Conservation (phyloP, 176 grass and related monocot species). For the sorghum (Sorghum bicolor) region Sorghum_bicolor_NCBIv3 NC_012870.2:18173001-18173500, state of each 20-base stretch:
- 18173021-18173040: background rate
- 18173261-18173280: background rate
- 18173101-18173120: conserved; percentile 10
- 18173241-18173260: conserved; percentile 33
- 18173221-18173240: conserved; percentile 18
- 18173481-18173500: too few relatives aligned
- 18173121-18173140: background rate
- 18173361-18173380: background rate
- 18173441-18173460: too few relatives aligned
- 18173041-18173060: background rate
- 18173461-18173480: too few relatives aligned
- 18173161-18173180: conserved; percentile 36
- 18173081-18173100: background rate
- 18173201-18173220: conserved; percentile 5
- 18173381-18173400: too few relatives aligned
- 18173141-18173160: conserved; percentile 46
- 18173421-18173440: too few relatives aligned
- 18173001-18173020: background rate
- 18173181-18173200: conserved; percentile 30
- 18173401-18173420: too few relatives aligned
- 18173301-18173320: too few relatives aligned
- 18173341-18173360: background rate
- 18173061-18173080: background rate
- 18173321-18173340: background rate
- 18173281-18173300: background rate